phyloP scores from a whole-genome alignment of 192 early-diverging fungal genomes.

The Lobosporangium transversale region DNA sequence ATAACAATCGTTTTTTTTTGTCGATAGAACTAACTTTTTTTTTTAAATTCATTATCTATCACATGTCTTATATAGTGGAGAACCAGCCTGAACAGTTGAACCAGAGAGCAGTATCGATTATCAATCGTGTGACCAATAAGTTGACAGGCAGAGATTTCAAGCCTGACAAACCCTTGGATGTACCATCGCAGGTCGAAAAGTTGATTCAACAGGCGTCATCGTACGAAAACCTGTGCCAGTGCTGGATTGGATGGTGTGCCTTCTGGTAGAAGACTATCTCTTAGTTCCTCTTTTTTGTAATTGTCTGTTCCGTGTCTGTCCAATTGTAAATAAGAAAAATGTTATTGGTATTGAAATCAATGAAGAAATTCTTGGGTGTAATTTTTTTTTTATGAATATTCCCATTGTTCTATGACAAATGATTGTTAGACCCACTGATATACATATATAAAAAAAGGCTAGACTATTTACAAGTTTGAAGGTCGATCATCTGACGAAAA shows the following conservation, averaged over 20 bases:
- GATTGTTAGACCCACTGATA: too few relatives aligned
- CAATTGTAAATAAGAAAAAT: too few relatives aligned
- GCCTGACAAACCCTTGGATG: slow-evolving; percentile 78
- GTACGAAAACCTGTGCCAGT: slow-evolving; percentile 89
- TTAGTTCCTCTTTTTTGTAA: not conserved
- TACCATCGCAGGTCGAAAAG: slow-evolving; percentile 86
- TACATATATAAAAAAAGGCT: too few relatives aligned
- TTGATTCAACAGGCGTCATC: slow-evolving; percentile 91
- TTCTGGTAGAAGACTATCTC: slow-evolving; percentile 60
- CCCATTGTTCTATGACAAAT: too few relatives aligned
- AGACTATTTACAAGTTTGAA: too few relatives aligned
- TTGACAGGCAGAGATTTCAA: slow-evolving; percentile 95
- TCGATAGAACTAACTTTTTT: slow-evolving; percentile 1
- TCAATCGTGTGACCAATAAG: slow-evolving; percentile 93
- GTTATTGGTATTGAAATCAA: too few relatives aligned
- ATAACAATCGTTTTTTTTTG: too few relatives aligned
- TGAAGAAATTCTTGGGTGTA: too few relatives aligned
- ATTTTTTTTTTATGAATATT: too few relatives aligned
- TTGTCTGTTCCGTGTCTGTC: too few relatives aligned
- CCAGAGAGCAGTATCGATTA: slow-evolving; percentile 81
- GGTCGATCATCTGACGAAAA: too few relatives aligned
- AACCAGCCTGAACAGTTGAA: slow-evolving; percentile 76
- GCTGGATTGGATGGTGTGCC: slow-evolving; percentile 72
- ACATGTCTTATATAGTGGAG: slow-evolving; percentile 50
- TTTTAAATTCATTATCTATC: slow-evolving; percentile 8